phyloP scores from a whole-genome alignment of 1,139 yeast species.

The Geotrichum restrictum region DNA sequence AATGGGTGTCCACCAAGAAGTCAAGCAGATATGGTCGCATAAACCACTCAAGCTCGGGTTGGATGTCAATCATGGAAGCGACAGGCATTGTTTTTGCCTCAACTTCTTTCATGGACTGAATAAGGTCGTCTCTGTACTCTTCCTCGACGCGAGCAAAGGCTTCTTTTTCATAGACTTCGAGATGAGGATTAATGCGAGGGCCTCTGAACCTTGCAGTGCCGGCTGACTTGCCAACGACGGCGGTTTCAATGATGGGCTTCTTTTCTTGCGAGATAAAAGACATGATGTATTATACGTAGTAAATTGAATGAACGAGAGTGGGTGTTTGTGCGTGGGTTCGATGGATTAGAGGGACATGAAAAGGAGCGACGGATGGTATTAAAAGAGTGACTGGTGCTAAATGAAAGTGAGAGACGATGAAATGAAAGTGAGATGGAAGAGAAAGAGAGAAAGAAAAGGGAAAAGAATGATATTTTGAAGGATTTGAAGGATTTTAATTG shows the following conservation, averaged over 20 bases:
- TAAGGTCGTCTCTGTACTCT: slow-evolving; percentile 40
- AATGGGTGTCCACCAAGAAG: slow-evolving; percentile 76
- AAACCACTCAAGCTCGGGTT: slow-evolving; percentile 89
- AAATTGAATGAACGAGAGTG: slow-evolving; percentile 1
- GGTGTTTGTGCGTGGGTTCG: not conserved
- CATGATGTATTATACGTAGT: slow-evolving; percentile 6
- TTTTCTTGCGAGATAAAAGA: slow-evolving; percentile 1
- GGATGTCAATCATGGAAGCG: slow-evolving; percentile 71
- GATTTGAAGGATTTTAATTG: not conserved
- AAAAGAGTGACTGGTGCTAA: not conserved
- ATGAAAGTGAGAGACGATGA: not conserved
- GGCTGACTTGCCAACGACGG: slow-evolving; percentile 13
- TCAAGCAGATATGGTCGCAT: slow-evolving; percentile 89
- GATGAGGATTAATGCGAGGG: slow-evolving; percentile 14
- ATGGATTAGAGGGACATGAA: not conserved
- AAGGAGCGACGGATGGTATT: not conserved
- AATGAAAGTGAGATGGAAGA: not conserved
- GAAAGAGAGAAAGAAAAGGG: not conserved
- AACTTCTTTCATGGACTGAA: slow-evolving; percentile 36
- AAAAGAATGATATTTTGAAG: not conserved
- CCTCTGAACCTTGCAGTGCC: slow-evolving; percentile 13
- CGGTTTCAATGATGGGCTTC: slow-evolving; percentile 7
- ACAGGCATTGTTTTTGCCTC: slow-evolving; percentile 36
- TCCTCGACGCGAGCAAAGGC: slow-evolving; percentile 21
- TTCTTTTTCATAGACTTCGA: slow-evolving; percentile 16